Evolutionary conservation across 495 filamentous ascomycete species (phyloP), one percentile per base, ranked within the genome.

Genomic region (Parathielavia hyrcaniae): DNA sequence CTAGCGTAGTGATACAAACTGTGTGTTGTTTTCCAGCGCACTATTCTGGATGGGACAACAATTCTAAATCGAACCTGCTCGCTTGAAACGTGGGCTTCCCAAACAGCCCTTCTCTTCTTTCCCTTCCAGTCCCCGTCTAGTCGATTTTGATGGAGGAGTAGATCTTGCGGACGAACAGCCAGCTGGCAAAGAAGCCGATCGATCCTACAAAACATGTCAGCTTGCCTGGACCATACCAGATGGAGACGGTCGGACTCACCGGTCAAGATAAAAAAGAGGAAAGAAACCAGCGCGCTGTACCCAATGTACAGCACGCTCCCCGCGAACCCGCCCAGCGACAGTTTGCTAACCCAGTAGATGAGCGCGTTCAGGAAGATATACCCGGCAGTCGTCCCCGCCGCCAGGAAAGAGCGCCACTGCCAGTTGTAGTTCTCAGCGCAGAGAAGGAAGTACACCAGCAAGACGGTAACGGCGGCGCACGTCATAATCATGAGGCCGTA

Each of bases 401-500:
- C 89, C 36, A 85, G 76, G 76, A 98, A 98, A 13, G 88, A 83
- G 43, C 93, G 82, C 93, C 93, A 98, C 67, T 97, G 93, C 93
- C 93, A 98, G 67, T 95, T 89, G 69, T 97, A 98, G 74, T 98
- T 92, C 76, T 98, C 93, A 3, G 88, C 84, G 67, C 91, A 97
- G 17, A 98, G 84, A 55, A 97, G 64, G 75, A 96, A 96, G 73
- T 98, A 98, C 0, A 97, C 85, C 73, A 96, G 82, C 5, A 98
- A 77, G 19, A 97, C 82, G 3, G 93, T 96, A 36, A 93, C 91
- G 4, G 90, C 87, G 1, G 93, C 92, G 53, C 86, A 89, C 5
- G 93, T 97, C 67, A 96, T 87, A 67, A 97, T 90, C 90, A 97
- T 97, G 61, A 98, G 82, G 16, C 88, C 92, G 72, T 95, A 98